A percentile compares a stretch with the other conserved stretches of the same genome.
Evolutionary conservation across 768 basidiomycete genomes (phyloP).

Genomic region (Phanerochaete sordida): DNA sequence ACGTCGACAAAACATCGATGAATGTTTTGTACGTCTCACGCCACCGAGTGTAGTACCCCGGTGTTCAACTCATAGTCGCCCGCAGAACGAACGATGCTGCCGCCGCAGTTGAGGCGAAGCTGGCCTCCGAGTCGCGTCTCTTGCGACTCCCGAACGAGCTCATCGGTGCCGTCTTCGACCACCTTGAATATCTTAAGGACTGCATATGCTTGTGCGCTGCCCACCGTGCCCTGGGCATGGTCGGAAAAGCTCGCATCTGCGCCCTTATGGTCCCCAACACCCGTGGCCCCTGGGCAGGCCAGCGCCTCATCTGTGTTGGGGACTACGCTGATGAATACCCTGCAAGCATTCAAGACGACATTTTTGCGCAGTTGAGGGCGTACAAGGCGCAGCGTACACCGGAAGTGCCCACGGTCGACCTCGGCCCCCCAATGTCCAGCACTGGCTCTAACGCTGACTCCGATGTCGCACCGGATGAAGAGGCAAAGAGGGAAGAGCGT

Average conservation of each 20-base stretch:
- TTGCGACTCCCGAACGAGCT: background rate
- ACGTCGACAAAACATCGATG: background rate
- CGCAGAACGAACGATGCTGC: background rate
- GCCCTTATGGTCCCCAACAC: background rate
- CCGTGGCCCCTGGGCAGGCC: background rate
- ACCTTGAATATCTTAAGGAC: background rate
- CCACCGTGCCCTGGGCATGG: background rate
- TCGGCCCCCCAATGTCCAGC: too few relatives aligned
- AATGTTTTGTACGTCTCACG: background rate
- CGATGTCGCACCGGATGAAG: too few relatives aligned
- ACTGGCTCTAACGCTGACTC: too few relatives aligned
- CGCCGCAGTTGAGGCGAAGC: background rate
- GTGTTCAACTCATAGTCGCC: background rate
- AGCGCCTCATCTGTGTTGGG: background rate
- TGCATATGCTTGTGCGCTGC: background rate
- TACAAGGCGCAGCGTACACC: background rate
- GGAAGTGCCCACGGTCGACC: background rate
- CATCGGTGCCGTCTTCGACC: background rate
- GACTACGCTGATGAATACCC: background rate
- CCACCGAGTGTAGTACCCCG: too few relatives aligned
- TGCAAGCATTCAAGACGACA: background rate
- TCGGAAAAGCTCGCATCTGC: background rate
- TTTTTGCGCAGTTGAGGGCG: background rate
- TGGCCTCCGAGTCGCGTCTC: background rate
- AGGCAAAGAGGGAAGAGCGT: too few relatives aligned